Conservation (phyloP, 352 stramenopile species). For the Phytophthora pseudosyringae region DNA sequence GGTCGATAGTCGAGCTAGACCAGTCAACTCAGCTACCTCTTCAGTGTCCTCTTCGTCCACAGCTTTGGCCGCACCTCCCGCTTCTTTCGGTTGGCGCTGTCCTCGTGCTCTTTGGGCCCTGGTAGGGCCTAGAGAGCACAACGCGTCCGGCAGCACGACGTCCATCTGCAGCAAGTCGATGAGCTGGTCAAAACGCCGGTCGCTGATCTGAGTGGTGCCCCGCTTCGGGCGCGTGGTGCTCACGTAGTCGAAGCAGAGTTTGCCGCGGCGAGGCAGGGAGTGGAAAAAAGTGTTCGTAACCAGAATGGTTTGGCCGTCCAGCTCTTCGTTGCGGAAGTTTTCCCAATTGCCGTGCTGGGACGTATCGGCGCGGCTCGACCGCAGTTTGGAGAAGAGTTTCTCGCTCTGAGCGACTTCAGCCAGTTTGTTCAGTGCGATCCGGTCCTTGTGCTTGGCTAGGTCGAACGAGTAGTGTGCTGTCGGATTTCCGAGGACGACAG, state of each 20-base stretch:
- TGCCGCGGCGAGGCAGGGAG: conserved; percentile 67
- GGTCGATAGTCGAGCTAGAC: conserved; percentile 5
- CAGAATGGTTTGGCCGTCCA: conserved; percentile 74
- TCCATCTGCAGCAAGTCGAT: conserved; percentile 69
- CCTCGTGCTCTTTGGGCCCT: conserved; percentile 22
- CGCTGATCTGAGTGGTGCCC: conserved; percentile 66
- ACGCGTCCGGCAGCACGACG: conserved; percentile 28
- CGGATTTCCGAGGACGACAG: conserved; percentile 82
- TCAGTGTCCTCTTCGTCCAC: conserved; percentile 11
- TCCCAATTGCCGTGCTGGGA: conserved; percentile 92
- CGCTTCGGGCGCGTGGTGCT: conserved; percentile 77
- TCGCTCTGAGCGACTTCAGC: conserved; percentile 85
- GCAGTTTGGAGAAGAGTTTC: conserved; percentile 75
- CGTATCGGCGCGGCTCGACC: conserved; percentile 66
- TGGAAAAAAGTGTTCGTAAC: conserved; percentile 85
- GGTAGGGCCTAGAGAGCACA: conserved; percentile 25
- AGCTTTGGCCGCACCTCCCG: neutral
- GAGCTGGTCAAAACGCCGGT: conserved; percentile 75
- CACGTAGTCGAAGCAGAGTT: conserved; percentile 92
- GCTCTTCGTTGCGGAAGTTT: conserved; percentile 92
- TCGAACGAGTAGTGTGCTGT: conserved; percentile 86
- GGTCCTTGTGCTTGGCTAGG: conserved; percentile 76
- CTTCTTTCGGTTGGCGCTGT: conserved; percentile 8
- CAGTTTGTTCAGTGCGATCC: conserved; percentile 79
- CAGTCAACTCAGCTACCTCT: conserved; percentile 1